Conservation (phyloP, 2,329 filamentous ascomycete genomes). For the Colletotrichum sp. region DNA sequence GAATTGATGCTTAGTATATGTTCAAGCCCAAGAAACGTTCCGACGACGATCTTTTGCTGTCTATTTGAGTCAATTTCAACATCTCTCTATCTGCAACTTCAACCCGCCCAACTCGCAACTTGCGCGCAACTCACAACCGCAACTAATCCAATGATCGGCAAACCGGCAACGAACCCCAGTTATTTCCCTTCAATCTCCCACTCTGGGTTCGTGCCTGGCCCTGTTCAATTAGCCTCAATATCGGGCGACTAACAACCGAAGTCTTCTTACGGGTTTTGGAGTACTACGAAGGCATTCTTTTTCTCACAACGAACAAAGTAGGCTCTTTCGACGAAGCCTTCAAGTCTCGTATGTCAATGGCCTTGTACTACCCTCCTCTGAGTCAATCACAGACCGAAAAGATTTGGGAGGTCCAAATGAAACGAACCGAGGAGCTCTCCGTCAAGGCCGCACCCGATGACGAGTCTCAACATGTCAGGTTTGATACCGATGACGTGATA, state of each 20-base stretch:
- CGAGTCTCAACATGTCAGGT: slow-evolving; percentile 33
- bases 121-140: not conserved
- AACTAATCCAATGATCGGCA: not conserved
- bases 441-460: slow-evolving; percentile 27
- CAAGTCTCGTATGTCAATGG: slow-evolving; percentile 52
- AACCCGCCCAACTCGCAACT: not conserved
- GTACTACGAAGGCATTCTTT: slow-evolving; percentile 54
- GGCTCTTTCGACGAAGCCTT: slow-evolving; percentile 51
- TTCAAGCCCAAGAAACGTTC: not conserved
- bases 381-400: slow-evolving; percentile 41
- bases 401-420: slow-evolving; percentile 45
- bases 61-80: not conserved
- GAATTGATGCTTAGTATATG: not conserved
- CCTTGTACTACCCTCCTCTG: slow-evolving; percentile 37
- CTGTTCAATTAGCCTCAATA: no score
- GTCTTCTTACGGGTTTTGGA: slow-evolving; percentile 53
- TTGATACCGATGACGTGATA: not conserved
- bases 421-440: slow-evolving; percentile 22
- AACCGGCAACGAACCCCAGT: not conserved
- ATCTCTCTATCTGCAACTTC: not conserved
- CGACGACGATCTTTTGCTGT: not conserved
- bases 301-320: slow-evolving; percentile 55
- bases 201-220: not conserved
- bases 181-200: not conserved
- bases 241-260: no score